Evolutionary conservation across 148 eudicot genomes (phyloP).

Genomic region (Camellia granthamiana): DNA sequence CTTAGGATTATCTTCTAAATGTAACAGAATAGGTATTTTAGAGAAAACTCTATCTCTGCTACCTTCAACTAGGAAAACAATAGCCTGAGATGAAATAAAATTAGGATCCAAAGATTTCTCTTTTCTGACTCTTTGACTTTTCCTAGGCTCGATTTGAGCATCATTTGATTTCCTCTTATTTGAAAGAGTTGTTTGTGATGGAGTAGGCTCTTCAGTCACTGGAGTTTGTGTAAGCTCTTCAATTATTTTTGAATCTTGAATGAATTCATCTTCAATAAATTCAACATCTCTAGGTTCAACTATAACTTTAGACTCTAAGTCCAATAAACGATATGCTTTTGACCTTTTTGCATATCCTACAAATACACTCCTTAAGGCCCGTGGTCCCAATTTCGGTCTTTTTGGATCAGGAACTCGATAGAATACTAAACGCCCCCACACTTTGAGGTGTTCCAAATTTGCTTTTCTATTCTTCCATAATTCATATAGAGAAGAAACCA

Average conservation of each 20-base stretch:
- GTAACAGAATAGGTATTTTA: neutral
- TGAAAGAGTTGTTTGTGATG: no score
- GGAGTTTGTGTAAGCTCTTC: no score
- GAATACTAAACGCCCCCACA: constrained; percentile 1
- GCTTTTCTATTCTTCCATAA: constrained; percentile 8
- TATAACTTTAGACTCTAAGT: neutral
- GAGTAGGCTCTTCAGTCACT: no score
- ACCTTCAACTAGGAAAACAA: no score
- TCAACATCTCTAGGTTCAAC: neutral
- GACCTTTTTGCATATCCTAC: neutral
- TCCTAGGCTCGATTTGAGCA: no score
- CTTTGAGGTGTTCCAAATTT: neutral
- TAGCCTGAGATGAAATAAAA: no score
- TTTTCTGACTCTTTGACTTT: no score
- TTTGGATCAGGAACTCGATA: neutral
- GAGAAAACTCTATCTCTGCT: neutral
- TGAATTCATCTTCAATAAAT: neutral
- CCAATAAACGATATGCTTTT: neutral
- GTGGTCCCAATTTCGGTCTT: neutral
- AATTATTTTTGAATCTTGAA: no score
- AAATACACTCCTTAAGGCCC: neutral
- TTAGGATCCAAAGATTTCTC: no score
- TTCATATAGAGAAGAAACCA: neutral
- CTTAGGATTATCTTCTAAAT: neutral
- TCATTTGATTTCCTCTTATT: no score